A percentile compares a stretch with the other conserved stretches of the same genome.
Conservation (phyloP, 2,329 filamentous ascomycete genomes). For the Fusarium proliferatum region DNA sequence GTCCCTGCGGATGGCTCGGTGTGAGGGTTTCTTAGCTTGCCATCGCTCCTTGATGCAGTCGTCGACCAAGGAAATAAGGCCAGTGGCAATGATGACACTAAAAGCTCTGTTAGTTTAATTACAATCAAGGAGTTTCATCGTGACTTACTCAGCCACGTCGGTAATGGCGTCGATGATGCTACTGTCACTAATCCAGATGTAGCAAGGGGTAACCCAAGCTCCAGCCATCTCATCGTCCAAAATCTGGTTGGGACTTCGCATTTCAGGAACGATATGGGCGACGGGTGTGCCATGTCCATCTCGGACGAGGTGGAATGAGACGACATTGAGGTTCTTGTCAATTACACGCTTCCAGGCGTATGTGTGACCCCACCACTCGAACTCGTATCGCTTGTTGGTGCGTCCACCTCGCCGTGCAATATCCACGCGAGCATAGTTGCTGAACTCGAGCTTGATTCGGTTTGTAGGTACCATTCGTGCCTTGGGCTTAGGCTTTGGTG, state of each 20-base stretch:
- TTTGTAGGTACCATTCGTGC: constrained; percentile 70
- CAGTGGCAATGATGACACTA: constrained; percentile 90
- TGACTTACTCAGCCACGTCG: constrained; percentile 85
- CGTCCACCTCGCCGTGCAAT: constrained; percentile 75
- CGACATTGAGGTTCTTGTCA: constrained; percentile 73
- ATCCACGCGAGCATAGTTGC: constrained; percentile 95
- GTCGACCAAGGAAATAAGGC: constrained; percentile 87
- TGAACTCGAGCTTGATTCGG: constrained; percentile 90
- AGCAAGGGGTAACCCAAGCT: constrained; percentile 90
- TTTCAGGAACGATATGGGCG: constrained; percentile 87
- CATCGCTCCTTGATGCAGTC: constrained; percentile 88
- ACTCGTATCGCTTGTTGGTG: constrained; percentile 82
- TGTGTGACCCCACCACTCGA: constrained; percentile 89
- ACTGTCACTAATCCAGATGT: constrained; percentile 88
- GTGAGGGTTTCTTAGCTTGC: constrained; percentile 60
- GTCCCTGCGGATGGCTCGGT: constrained; percentile 44
- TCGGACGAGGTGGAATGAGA: constrained; percentile 84
- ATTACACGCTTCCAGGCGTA: constrained; percentile 88
- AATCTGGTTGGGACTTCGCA: constrained; percentile 76
- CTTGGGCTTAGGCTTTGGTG: constrained; percentile 48
- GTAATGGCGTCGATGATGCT: constrained; percentile 74
- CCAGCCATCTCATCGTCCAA: constrained; percentile 79
- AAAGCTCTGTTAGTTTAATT: constrained; percentile 41
- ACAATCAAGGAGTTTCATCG: not conserved
- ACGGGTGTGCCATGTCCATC: constrained; percentile 70